Evolutionary conservation across 495 filamentous ascomycete genomes (phyloP).

Genomic region (Aspergillus steynii): DNA sequence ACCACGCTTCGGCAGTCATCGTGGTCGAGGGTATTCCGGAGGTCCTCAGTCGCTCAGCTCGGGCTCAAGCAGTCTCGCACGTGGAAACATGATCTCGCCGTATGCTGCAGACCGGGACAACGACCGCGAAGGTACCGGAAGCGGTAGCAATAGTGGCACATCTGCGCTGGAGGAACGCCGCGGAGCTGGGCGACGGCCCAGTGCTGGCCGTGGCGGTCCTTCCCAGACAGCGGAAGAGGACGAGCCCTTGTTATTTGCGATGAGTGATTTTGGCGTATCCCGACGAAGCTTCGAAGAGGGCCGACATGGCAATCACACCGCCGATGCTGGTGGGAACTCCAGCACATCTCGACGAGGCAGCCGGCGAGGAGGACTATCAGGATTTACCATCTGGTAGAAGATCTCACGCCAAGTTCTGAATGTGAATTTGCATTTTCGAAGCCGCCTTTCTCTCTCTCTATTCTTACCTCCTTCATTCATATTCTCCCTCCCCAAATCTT

Average conservation of each 20-base stretch:
- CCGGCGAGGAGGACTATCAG: constrained; percentile 33
- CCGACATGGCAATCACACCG: constrained; percentile 47
- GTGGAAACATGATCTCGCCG: constrained; percentile 36
- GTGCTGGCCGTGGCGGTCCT: constrained; percentile 33
- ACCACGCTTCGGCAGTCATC: constrained; percentile 40
- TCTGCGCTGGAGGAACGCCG: constrained; percentile 39
- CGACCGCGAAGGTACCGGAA: constrained; percentile 53
- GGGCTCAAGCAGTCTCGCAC: constrained; percentile 45
- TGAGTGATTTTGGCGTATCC: constrained; percentile 76
- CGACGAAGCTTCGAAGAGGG: constrained; percentile 75
- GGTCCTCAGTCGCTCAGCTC: constrained; percentile 44
- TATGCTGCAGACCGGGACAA: constrained; percentile 39
- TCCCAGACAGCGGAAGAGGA: constrained; percentile 59
- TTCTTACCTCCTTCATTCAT: neutral
- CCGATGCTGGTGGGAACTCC: constrained; percentile 27
- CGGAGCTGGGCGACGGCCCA: constrained; percentile 34
- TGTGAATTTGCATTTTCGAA: neutral
- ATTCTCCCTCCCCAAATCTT: neutral
- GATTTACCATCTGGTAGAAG: constrained; percentile 37
- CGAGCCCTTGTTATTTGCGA: constrained; percentile 81
- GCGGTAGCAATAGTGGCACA: constrained; percentile 51
- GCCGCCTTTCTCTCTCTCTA: neutral
- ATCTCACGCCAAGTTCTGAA: neutral
- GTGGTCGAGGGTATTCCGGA: constrained; percentile 43
- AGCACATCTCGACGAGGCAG: constrained; percentile 42